phyloP scores from a whole-genome alignment of 1,284 basidiomycete species.

The Boletellus deceptivus region DNA sequence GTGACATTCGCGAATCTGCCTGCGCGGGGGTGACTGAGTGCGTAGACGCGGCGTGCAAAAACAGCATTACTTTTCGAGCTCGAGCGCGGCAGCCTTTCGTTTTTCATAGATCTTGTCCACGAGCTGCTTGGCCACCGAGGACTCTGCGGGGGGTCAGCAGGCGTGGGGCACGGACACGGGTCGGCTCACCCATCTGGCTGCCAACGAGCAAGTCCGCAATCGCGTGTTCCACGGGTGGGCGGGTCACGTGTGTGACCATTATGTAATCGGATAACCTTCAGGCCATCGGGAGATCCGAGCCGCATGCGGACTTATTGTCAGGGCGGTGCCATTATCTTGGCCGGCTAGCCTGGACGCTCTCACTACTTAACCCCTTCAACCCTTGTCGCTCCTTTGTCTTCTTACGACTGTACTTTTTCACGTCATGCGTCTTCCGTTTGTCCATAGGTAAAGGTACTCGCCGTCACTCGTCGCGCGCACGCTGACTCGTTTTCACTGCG shows the following conservation, averaged over 20 bases:
- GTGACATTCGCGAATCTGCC: conserved; percentile 86
- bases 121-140: conserved; percentile 68
- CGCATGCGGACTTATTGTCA: background rate
- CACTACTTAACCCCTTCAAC: background rate
- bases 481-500: conserved; percentile 7
- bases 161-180: no score
- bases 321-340: background rate
- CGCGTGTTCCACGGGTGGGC: no score
- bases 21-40: conserved; percentile 31
- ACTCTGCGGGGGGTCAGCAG: conserved; percentile 43
- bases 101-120: conserved; percentile 93
- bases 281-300: no score
- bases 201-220: background rate
- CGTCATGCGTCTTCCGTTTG: conserved; percentile 10
- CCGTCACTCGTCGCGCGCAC: background rate
- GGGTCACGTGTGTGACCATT: conserved; percentile 11
- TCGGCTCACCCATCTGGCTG: conserved; percentile 18
- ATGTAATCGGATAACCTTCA: background rate
- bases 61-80: conserved; percentile 81
- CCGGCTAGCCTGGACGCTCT: background rate
- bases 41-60: conserved; percentile 7
- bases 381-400: background rate
- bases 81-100: conserved; percentile 92
- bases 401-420: background rate
- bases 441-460: conserved; percentile 6